A percentile compares a stretch with the other conserved stretches of the same genome.
Conservation (phyloP, 176 grass and related monocot species). For the Miscanthus lutarioriparius region DNA sequence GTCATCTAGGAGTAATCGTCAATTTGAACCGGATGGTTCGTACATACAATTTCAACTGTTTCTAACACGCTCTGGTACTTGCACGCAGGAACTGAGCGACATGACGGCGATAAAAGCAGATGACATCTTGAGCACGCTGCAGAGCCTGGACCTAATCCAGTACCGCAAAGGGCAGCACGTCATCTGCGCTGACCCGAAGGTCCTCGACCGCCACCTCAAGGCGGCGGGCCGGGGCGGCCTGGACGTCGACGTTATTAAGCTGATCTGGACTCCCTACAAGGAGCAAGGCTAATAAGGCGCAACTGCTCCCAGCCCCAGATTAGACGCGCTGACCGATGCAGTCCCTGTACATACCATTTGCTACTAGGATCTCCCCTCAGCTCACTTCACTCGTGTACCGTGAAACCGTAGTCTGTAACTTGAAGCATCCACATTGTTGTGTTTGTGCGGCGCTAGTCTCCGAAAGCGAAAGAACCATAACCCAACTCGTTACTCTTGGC, state of each 20-base stretch:
- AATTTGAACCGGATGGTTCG: neutral
- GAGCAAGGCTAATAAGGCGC: conserved; percentile 62
- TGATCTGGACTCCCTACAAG: conserved; percentile 99
- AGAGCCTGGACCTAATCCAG: conserved; percentile 88
- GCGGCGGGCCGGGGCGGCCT: conserved; percentile 85
- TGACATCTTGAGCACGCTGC: conserved; percentile 85
- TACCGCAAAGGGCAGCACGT: conserved; percentile 97
- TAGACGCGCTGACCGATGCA: conserved; percentile 42
- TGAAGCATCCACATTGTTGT: conserved; percentile 31
- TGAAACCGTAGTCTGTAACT: conserved; percentile 11
- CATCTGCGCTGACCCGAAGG: conserved; percentile 91
- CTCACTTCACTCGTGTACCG: neutral
- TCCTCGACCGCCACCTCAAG: conserved; percentile 92
- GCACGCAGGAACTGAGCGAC: conserved; percentile 83
- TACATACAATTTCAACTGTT: neutral
- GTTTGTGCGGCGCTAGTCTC: neutral
- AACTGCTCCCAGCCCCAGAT: neutral
- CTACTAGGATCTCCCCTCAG: conserved; percentile 5
- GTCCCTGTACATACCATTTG: conserved; percentile 35
- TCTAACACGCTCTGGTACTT: conserved; percentile 18
- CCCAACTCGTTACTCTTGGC: neutral
- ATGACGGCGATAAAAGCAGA: conserved; percentile 97
- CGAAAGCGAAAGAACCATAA: neutral
- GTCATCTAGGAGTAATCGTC: neutral
- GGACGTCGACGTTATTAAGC: conserved; percentile 88